phyloP scores from a whole-genome alignment of 2,329 filamentous ascomycete species.

The Dactylellina drechsleri region DNA sequence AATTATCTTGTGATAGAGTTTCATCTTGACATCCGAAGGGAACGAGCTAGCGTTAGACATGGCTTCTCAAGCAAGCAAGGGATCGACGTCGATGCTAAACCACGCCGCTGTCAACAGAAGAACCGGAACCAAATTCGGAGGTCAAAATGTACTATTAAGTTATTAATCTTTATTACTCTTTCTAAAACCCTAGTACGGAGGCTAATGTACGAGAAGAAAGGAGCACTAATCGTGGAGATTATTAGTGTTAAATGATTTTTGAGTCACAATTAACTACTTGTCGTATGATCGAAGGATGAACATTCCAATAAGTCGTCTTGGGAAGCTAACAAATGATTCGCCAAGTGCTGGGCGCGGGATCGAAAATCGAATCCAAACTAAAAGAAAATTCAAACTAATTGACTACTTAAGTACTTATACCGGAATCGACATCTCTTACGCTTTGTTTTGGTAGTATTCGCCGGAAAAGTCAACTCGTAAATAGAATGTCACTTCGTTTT shows the following conservation, averaged over 20 bases:
- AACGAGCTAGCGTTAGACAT: too few relatives aligned
- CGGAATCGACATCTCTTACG: too few relatives aligned
- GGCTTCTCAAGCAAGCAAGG: too few relatives aligned
- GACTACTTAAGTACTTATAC: neutral
- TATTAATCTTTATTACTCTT: too few relatives aligned
- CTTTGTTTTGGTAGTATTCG: neutral
- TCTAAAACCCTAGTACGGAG: too few relatives aligned
- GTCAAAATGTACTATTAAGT: neutral
- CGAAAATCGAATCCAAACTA: neutral
- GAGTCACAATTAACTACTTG: neutral
- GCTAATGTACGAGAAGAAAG: too few relatives aligned
- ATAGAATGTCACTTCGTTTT: neutral
- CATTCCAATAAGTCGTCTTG: constrained; percentile 28
- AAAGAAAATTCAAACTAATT: neutral
- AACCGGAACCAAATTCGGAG: constrained; percentile 13
- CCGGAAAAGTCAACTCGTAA: constrained; percentile 40
- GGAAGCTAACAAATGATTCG: neutral
- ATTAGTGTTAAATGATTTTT: too few relatives aligned
- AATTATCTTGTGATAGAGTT: neutral
- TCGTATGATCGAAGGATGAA: constrained; percentile 37
- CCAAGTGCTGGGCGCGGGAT: neutral
- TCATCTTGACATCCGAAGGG: neutral
- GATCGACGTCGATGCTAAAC: too few relatives aligned
- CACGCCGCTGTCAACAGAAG: too few relatives aligned
- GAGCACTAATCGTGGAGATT: too few relatives aligned